Percentiles rank a stretch among this genome's conserved stretches.
Evolutionary conservation across 768 basidiomycete species (phyloP).

Genomic region (Rubroboletus pulcherrimus): DNA sequence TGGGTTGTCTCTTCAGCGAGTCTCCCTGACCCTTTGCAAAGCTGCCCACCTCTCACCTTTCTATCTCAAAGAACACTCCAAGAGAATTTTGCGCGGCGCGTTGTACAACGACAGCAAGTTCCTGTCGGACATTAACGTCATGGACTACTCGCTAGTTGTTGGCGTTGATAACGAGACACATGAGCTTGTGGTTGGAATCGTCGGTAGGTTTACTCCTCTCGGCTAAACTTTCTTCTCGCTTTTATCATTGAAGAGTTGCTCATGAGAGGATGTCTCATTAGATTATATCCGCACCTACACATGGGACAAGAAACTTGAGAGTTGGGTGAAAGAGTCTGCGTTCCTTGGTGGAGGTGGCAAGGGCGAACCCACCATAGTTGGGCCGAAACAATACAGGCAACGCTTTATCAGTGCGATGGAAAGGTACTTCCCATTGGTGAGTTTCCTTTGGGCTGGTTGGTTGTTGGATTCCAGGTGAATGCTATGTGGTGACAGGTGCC

Average conservation of each 20-base stretch:
- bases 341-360: conserved; percentile 79
- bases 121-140: conserved; percentile 88
- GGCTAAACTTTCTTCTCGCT: not conserved
- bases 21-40: conserved; percentile 29
- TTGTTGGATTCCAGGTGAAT: not conserved
- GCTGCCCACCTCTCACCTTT: conserved; percentile 86
- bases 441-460: conserved; percentile 17
- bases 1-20: not conserved
- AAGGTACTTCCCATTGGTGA: conserved; percentile 80
- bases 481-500: conserved; percentile 52
- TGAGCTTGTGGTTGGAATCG: conserved; percentile 94
- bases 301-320: conserved; percentile 98
- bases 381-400: conserved; percentile 90
- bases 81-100: conserved; percentile 85
- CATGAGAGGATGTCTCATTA: conserved; percentile 26
- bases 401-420: conserved; percentile 87
- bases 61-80: conserved; percentile 95
- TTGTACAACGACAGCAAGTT: conserved; percentile 96
- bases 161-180: conserved; percentile 88
- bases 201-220: conserved; percentile 57
- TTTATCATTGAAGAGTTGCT: conserved; percentile 3
- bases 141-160: conserved; percentile 96
- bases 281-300: conserved; percentile 96
- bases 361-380: conserved; percentile 95
- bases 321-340: conserved; percentile 94